Percentiles rank a stretch among this genome's conserved stretches.
Evolutionary conservation across 2,329 filamentous ascomycete genomes (phyloP).

Genomic region (Elsinoe batatas): DNA sequence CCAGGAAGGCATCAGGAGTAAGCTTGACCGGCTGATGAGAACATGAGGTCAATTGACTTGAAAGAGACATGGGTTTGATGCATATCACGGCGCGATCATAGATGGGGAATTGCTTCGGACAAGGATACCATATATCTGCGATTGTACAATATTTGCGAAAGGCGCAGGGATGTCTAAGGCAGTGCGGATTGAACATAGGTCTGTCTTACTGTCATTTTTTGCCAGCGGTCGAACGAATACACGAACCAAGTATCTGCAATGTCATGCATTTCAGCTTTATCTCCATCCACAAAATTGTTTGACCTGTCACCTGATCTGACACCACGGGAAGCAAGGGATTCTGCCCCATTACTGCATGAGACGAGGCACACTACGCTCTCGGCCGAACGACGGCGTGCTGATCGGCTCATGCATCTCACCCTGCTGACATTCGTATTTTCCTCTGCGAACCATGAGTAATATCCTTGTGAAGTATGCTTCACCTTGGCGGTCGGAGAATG

Average conservation of each 20-base stretch:
- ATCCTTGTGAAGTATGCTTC: no score
- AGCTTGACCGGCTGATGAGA: conserved; percentile 39
- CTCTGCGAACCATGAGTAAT: neutral
- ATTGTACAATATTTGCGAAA: conserved; percentile 4
- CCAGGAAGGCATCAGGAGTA: conserved; percentile 45
- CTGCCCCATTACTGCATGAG: no score
- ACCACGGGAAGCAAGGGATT: no score
- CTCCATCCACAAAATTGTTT: no score
- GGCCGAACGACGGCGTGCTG: neutral
- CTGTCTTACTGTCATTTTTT: neutral
- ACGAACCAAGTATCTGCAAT: no score
- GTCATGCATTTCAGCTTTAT: no score
- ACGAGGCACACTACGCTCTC: neutral
- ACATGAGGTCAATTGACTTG: conserved; percentile 17
- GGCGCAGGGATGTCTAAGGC: neutral
- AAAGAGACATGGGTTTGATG: conserved; percentile 3
- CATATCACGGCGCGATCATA: neutral
- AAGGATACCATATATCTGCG: conserved; percentile 5
- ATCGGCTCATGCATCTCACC: neutral
- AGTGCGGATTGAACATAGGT: neutral
- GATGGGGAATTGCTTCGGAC: neutral
- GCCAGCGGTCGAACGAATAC: neutral
- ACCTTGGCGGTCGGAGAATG: neutral
- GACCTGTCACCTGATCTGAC: no score
- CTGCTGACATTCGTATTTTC: neutral